Base-by-base conservation (phyloP, 2,329 filamentous ascomycete species). In the Aspergillus fumigatiaffinis region DNA sequence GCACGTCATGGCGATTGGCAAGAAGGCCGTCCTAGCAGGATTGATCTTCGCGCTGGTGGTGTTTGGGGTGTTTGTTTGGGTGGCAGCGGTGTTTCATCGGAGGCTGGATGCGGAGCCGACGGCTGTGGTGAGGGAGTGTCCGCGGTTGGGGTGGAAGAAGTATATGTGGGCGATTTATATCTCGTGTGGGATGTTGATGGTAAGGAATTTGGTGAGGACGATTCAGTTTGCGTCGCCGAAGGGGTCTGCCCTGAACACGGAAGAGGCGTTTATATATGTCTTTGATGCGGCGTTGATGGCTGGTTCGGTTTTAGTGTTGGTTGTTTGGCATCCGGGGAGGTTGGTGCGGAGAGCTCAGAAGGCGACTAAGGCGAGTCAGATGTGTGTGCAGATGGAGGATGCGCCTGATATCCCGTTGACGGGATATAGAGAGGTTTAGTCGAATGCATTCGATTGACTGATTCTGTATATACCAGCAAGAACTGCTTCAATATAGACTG, bases 211-310 rank as follows among this genome's bases (percentile, higher is more conserved):
- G 14, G 60, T 70, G 8, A 56, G 71, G 14, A 65, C 63, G 14
- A 62, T 73, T 26, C 63, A 73, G 53, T 73, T 72, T 53, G 67
- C 60, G 4, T 59, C 63, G 1, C 21, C 25, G 8, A 21, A 54
- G 28, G 57, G 44, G 17, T 50, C 63, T 0, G 50, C 56, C 29
- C 23, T 73, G 23, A 63, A 64, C 12, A 62, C 53, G 3, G 55
- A 64, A 17, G 71, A 73, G 59, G 68, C 29, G 17, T 68, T 63
- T 57, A 68, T 72, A 3, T 73, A 72, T 58, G 60, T 73, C 0
- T 73, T 72, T 56, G 71, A 73, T 64, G 69, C 63, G 8, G 61
- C 59, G 28, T 51, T 70, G 38, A 70, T 73, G 68, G 60, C 59
- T 3, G 9, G 65, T n/a, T 46, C 61, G 0, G 61, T 69, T 57